Evolutionary conservation across 768 basidiomycete species (phyloP).

Genomic region (Daedaleopsis sinensis): DNA sequence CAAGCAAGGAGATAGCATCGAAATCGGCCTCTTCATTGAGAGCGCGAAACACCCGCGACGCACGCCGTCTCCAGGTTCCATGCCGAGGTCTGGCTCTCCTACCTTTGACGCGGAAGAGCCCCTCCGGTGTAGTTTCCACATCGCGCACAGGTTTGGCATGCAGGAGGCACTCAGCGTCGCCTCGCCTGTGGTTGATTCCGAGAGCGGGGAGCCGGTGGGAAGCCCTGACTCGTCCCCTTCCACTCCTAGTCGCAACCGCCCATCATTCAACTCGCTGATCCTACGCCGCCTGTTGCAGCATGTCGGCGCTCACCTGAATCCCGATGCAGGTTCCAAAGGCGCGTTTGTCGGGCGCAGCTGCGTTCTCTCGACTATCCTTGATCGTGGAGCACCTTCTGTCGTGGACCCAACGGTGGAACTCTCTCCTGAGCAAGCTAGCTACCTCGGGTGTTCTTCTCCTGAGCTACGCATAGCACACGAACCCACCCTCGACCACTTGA

Average conservation of each 20-base stretch:
- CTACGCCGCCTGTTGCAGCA: constrained; percentile 63
- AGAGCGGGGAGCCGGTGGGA: neutral
- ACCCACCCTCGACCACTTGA: constrained; percentile 79
- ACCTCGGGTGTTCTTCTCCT: constrained; percentile 42
- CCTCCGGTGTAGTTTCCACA: constrained; percentile 60
- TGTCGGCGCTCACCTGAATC: constrained; percentile 49
- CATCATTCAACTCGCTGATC: constrained; percentile 53
- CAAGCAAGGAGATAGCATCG: constrained; percentile 78
- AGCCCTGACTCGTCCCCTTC: constrained; percentile 3
- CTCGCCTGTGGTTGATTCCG: neutral
- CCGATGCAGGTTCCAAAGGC: constrained; percentile 48
- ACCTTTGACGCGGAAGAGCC: constrained; percentile 36
- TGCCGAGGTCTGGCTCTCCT: constrained; percentile 19
- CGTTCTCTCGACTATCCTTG: constrained; percentile 66
- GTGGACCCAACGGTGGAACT: constrained; percentile 43
- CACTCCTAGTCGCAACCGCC: constrained; percentile 36
- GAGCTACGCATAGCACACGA: constrained; percentile 62
- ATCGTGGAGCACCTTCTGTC: constrained; percentile 54
- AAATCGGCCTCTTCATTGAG: constrained; percentile 74
- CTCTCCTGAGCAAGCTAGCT: constrained; percentile 49
- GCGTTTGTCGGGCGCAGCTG: constrained; percentile 55
- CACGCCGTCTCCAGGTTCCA: constrained; percentile 4
- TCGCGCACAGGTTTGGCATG: constrained; percentile 49
- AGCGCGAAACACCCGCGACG: constrained; percentile 23
- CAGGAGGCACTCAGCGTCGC: constrained; percentile 1